These are phyloP conservation scores for Ascochyta clinopodiicola DNA, from an alignment of 2,329 filamentous ascomycete genomes.

Conservation along the genomic window DNA sequence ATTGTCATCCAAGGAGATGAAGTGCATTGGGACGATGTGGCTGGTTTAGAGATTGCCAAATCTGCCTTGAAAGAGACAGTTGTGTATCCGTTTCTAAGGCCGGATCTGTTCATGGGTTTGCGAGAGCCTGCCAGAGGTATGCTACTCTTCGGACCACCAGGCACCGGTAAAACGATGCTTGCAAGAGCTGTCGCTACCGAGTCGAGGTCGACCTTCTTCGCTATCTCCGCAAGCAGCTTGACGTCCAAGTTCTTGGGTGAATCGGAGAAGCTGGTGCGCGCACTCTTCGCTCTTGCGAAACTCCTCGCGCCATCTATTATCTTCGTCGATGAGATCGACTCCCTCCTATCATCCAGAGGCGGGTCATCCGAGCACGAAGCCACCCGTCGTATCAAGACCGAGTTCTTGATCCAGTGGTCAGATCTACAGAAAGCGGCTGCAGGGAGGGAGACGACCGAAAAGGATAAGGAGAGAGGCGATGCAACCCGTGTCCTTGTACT, in stretches of 20 bases:
- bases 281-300: conserved; percentile 89
- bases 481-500: conserved; percentile 88
- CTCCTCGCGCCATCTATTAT: conserved; percentile 92
- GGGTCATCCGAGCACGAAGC: conserved; percentile 90
- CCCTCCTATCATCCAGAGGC: conserved; percentile 81
- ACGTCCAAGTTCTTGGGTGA: conserved; percentile 97
- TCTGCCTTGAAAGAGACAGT: conserved; percentile 92
- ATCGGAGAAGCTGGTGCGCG: conserved; percentile 93
- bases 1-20: conserved; percentile 94
- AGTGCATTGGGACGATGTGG: conserved; percentile 93
- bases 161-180: conserved; percentile 99
- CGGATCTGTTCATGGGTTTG: conserved; percentile 93
- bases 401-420: conserved; percentile 97
- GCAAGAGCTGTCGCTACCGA: conserved; percentile 94
- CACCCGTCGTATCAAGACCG: conserved; percentile 92
- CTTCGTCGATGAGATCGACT: conserved; percentile 98
- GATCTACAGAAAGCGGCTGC: conserved; percentile 91
- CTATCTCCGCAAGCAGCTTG: conserved; percentile 90
- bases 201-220: conserved; percentile 94
- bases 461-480: conserved; percentile 76
- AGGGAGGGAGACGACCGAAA: conserved; percentile 73
- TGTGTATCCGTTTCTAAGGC: conserved; percentile 93
- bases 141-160: conserved; percentile 93
- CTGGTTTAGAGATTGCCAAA: conserved; percentile 88
- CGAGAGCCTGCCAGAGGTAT: conserved; percentile 94